These are phyloP conservation scores for Microdochium bolleyi DNA, from an alignment of 2,329 filamentous ascomycete species.

Conservation along the genomic window DNA sequence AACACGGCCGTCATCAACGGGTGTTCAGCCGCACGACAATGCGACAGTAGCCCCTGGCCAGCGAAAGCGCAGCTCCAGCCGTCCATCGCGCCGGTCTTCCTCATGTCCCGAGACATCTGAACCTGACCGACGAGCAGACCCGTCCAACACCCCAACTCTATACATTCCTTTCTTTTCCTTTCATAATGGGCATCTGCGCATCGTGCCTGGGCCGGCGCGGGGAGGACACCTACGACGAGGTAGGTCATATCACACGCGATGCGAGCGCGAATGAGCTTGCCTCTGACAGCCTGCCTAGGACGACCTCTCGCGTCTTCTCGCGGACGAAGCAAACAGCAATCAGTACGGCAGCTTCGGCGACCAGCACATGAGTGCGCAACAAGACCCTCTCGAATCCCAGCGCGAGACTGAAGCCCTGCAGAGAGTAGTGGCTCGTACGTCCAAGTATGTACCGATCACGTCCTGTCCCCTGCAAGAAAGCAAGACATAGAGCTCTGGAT, in stretches of 20 bases:
- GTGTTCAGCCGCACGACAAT: background rate
- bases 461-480: background rate
- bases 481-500: background rate
- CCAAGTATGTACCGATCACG: conserved; percentile 39
- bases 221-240: conserved; percentile 47
- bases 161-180: background rate
- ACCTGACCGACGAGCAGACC: too few species aligned
- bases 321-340: conserved; percentile 50
- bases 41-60: background rate
- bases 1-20: too few species aligned
- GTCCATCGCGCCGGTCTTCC: background rate
- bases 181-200: conserved; percentile 49
- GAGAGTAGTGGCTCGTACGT: conserved; percentile 55
- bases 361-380: conserved; percentile 41
- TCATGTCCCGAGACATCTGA: too few species aligned
- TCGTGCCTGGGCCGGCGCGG: conserved; percentile 49
- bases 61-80: background rate
- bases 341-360: conserved; percentile 59
- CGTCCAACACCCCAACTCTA: background rate
- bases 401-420: conserved; percentile 58
- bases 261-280: background rate
- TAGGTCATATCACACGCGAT: conserved; percentile 18
- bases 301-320: conserved; percentile 50
- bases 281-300: conserved; percentile 28
- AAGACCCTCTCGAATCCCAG: conserved; percentile 54